A percentile compares a stretch with the other conserved stretches of the same genome.
Conservation (phyloP, 768 basidiomycete genomes). For the Serpula lacrymans region DNA sequence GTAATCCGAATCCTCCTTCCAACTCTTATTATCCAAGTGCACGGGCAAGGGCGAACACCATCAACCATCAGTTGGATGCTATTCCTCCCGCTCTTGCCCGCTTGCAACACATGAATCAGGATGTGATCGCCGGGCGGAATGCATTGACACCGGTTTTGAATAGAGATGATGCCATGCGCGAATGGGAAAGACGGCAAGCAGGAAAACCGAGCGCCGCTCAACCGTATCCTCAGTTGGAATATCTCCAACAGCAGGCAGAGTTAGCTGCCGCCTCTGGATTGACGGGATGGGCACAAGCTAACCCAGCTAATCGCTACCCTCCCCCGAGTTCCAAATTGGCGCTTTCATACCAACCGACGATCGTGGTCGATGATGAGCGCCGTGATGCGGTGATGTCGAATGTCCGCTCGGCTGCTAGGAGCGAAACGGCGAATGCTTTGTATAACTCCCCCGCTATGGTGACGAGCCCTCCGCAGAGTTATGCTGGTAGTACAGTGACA, state of each 20-base stretch:
- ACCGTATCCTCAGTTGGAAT: conserved; percentile 88
- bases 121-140: conserved; percentile 72
- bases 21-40: conserved; percentile 63
- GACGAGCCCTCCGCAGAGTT: conserved; percentile 74
- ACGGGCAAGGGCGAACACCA: conserved; percentile 85
- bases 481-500: conserved; percentile 49
- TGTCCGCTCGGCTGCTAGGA: conserved; percentile 61
- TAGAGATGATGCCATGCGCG: conserved; percentile 90
- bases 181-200: conserved; percentile 90
- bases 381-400: conserved; percentile 81
- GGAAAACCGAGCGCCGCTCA: conserved; percentile 69
- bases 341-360: conserved; percentile 64
- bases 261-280: conserved; percentile 64
- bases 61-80: conserved; percentile 82
- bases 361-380: conserved; percentile 66
- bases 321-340: conserved; percentile 63
- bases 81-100: conserved; percentile 94
- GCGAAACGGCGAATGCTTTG: conserved; percentile 39
- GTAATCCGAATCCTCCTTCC: conserved; percentile 53
- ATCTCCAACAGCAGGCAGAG: conserved; percentile 90
- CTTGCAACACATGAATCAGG: conserved; percentile 85
- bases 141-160: conserved; percentile 92
- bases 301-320: conserved; percentile 43
- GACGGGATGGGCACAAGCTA: conserved; percentile 45
- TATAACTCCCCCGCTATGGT: conserved; percentile 53